phyloP scores from a whole-genome alignment of 371 early-diverging fungal species.

The Mortierella sp. region DNA sequence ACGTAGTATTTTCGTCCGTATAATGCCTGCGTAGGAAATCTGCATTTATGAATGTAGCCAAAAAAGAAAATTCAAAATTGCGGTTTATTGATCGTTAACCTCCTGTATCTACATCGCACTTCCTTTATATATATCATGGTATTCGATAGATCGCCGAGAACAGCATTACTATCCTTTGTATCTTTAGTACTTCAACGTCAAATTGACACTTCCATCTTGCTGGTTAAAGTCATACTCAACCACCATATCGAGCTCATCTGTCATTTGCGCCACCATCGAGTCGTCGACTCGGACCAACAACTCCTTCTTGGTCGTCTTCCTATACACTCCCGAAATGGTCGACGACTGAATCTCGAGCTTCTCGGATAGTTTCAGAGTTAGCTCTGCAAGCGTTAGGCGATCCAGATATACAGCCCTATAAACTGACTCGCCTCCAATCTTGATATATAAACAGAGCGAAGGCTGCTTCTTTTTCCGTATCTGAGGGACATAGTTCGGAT shows the following conservation, averaged over 20 bases:
- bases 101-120: too few relatives aligned
- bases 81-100: too few relatives aligned
- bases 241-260: conserved; percentile 67
- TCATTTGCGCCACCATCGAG: conserved; percentile 63
- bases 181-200: conserved; percentile 57
- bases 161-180: neutral
- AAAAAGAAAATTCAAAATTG: conserved; percentile 36
- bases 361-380: conserved; percentile 60
- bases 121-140: too few relatives aligned
- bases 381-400: conserved; percentile 57
- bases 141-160: too few relatives aligned
- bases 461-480: conserved; percentile 44
- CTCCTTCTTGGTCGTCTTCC: conserved; percentile 53
- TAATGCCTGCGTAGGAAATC: too few relatives aligned
- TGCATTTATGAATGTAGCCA: too few relatives aligned
- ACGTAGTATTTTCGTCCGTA: too few relatives aligned
- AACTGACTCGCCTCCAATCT: conserved; percentile 60
- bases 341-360: conserved; percentile 62
- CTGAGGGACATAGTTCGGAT: conserved; percentile 57
- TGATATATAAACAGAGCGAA: conserved; percentile 65
- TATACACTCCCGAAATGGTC: conserved; percentile 54
- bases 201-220: conserved; percentile 59
- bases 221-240: conserved; percentile 61
- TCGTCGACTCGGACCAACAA: conserved; percentile 65
- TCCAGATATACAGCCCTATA: conserved; percentile 71